A percentile compares a stretch with the other conserved stretches of the same genome.
Conservation (phyloP, 2,329 filamentous ascomycete species). For the Penicillium sp. region DNA sequence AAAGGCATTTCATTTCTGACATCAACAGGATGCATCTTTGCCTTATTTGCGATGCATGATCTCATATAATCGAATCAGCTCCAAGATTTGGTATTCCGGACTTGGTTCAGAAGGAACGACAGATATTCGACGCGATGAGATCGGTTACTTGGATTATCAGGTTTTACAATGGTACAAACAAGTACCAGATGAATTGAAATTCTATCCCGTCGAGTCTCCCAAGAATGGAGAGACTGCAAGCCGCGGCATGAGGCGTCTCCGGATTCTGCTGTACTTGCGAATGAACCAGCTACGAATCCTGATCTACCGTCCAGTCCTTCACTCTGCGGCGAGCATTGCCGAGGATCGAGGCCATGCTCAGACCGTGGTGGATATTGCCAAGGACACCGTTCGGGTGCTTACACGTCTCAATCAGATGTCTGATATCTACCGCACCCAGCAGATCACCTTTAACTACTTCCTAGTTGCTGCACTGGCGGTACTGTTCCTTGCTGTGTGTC, state of each 20-base stretch:
- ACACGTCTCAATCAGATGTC: slow-evolving; percentile 62
- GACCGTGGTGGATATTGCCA: slow-evolving; percentile 64
- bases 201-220: slow-evolving; percentile 58
- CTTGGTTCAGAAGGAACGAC: slow-evolving; percentile 66
- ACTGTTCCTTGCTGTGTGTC: slow-evolving; percentile 64
- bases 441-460: slow-evolving; percentile 68
- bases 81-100: slow-evolving; percentile 82
- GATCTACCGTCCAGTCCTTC: slow-evolving; percentile 83
- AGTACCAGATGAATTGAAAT: slow-evolving; percentile 64
- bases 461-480: slow-evolving; percentile 64
- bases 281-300: slow-evolving; percentile 89
- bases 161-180: slow-evolving; percentile 83
- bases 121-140: slow-evolving; percentile 70
- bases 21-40: slow-evolving; percentile 40
- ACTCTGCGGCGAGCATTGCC: slow-evolving; percentile 80
- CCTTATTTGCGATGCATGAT: slow-evolving; percentile 85
- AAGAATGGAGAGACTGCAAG: slow-evolving; percentile 52
- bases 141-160: slow-evolving; percentile 78
- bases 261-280: slow-evolving; percentile 80
- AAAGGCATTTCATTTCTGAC: not conserved
- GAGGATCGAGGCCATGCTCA: slow-evolving; percentile 72
- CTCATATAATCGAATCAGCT: slow-evolving; percentile 76
- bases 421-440: slow-evolving; percentile 64
- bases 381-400: slow-evolving; percentile 63
- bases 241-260: slow-evolving; percentile 70